Evolutionary conservation across 2,329 filamentous ascomycete genomes (phyloP).

Genomic region (Helotiales sp.): DNA sequence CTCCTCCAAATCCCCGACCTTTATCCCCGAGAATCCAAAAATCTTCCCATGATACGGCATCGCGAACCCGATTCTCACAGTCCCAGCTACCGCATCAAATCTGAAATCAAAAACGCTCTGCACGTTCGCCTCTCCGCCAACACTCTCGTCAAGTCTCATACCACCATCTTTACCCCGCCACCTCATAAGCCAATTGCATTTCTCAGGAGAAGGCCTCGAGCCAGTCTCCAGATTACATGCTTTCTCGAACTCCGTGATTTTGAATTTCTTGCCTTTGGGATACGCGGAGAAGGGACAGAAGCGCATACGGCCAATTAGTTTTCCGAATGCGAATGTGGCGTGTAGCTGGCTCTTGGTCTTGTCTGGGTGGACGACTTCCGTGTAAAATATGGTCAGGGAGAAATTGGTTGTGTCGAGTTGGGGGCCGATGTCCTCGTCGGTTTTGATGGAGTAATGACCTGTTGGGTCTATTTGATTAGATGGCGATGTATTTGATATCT

Average conservation of each 20-base stretch:
- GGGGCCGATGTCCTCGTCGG: too few species aligned
- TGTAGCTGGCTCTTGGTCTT: background rate
- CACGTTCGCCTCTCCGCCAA: background rate
- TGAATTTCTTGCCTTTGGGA: background rate
- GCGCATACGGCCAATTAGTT: background rate
- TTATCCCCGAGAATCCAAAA: background rate
- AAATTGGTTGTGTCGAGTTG: background rate
- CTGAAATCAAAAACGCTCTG: background rate
- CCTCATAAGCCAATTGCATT: conserved; percentile 6
- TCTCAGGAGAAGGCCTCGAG: background rate
- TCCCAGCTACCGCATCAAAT: background rate
- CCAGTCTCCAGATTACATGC: background rate
- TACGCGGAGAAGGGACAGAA: background rate
- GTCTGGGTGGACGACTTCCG: background rate
- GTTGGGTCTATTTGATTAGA: background rate
- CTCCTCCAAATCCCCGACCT: background rate
- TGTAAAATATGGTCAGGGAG: background rate
- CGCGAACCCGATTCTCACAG: background rate
- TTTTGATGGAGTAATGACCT: too few species aligned
- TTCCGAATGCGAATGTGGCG: background rate
- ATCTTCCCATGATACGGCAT: background rate
- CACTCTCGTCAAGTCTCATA: background rate
- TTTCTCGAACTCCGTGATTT: background rate
- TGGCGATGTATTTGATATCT: background rate
- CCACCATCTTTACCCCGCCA: conserved; percentile 1